These are phyloP conservation scores for Thinopyrum elongatum DNA, from an alignment of 176 grass and related monocot genomes.

Conservation along the genomic window DNA sequence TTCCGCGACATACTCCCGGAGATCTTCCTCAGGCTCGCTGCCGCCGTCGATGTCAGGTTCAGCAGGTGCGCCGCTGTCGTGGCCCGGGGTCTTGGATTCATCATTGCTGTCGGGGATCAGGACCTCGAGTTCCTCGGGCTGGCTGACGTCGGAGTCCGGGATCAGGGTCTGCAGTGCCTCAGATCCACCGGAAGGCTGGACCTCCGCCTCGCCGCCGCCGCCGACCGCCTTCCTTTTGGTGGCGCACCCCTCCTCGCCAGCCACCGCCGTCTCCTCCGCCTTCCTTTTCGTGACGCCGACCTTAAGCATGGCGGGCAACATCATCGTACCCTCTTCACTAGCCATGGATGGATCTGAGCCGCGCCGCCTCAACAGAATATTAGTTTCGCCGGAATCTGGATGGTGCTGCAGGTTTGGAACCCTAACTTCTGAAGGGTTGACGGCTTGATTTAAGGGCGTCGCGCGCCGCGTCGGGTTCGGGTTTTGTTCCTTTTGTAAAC, in stretches of 20 bases:
- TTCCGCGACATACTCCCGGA: not conserved
- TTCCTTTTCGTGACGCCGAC: not conserved
- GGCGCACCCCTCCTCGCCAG: not conserved
- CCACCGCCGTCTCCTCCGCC: not conserved
- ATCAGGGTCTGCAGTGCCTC: too few species aligned
- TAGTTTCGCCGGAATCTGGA: not conserved
- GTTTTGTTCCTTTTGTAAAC: too few species aligned
- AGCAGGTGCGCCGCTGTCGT: not conserved
- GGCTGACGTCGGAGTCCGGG: not conserved
- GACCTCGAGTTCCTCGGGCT: not conserved
- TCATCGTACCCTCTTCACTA: not conserved
- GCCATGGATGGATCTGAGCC: not conserved
- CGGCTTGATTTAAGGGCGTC: too few species aligned
- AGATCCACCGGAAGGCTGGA: not conserved
- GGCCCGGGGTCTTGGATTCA: not conserved
- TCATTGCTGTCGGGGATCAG: not conserved
- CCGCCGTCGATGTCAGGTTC: not conserved
- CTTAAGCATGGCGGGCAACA: not conserved
- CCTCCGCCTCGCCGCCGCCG: not conserved
- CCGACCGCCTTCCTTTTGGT: not conserved
- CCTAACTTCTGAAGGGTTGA: not conserved
- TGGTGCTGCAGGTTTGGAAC: not conserved
- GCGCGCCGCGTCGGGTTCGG: too few species aligned
- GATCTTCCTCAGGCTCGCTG: not conserved
- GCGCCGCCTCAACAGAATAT: not conserved